Base-by-base conservation (phyloP, 345 rosid species). In the Populus davidiana region DNA sequence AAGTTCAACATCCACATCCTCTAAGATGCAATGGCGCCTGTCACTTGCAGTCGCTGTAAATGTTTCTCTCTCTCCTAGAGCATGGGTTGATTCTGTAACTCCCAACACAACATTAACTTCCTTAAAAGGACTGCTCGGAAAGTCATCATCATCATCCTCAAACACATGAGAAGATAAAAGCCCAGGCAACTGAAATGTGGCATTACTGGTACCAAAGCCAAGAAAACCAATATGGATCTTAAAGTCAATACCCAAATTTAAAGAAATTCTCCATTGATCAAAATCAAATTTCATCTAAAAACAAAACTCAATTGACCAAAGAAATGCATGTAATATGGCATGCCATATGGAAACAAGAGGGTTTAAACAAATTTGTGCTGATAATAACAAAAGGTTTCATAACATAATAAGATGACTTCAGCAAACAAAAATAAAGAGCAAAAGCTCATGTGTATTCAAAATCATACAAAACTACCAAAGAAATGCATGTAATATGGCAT, bases 161-260 rank as follows among this genome's bases (percentile, higher is more conserved):
- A 92, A 90, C 49, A 79, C 85, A 78, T 77, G 88, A 78, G 90
- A 87, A 71, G 90, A 80, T 62, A 91, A 80, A 81, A 93, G 78
- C 62, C 94, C 96, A 77, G 95, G 90, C 85, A 96, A 80, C 88
- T 92, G 94, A 88, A 91, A 91, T 74, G 91, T 89, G 65, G 94
- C 92, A 87, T 93, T 92, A 79, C 99, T 96, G 95, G 79, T 39
- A 72, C 31, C 80, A 73, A 17, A 71, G 68, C 71, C 69, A 62
- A 78, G n/a, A 74, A 81, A 41, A 67, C 35, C 20, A 75, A 78
- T 39, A 21, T 49, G 63, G 52, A 43, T 62, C 72, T 47, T 70
- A 67, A 80, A 79, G 69, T 54, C 52, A 39, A 63, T 52, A 62
- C 72, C 75, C 38, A 27, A 67, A 50, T 9, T 5, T n/a, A 23